Conservation (phyloP, 2,329 filamentous ascomycete genomes). For the Chaetomium olivaceum region DNA sequence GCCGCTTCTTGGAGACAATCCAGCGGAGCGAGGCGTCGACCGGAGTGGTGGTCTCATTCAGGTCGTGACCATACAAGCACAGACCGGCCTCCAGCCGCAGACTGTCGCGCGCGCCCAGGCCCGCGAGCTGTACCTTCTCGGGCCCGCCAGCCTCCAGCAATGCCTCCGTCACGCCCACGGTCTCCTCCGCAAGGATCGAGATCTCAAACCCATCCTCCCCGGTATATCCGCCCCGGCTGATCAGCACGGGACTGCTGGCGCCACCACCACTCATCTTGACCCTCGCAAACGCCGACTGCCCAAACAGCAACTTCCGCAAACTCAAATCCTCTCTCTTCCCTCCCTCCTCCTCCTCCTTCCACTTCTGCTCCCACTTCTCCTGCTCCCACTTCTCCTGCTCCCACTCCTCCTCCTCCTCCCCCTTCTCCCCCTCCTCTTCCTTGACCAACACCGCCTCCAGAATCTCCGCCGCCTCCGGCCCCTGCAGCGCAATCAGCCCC, state of each 20-base stretch:
- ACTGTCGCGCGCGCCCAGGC: slow-evolving; percentile 87
- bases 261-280: slow-evolving; percentile 60
- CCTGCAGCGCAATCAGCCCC: slow-evolving; percentile 87
- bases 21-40: slow-evolving; percentile 64
- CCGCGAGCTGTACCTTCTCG: slow-evolving; percentile 71
- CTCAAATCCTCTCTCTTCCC: slow-evolving; percentile 52
- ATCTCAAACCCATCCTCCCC: slow-evolving; percentile 99
- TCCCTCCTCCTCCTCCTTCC: too few relatives aligned
- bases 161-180: slow-evolving; percentile 65
- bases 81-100: slow-evolving; percentile 94
- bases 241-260: slow-evolving; percentile 56
- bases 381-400: too few relatives aligned
- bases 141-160: slow-evolving; percentile 66
- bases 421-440: slow-evolving; percentile 47
- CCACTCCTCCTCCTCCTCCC: too few relatives aligned
- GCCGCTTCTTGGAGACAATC: slow-evolving; percentile 81
- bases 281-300: slow-evolving; percentile 66
- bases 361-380: too few relatives aligned
- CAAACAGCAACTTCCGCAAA: slow-evolving; percentile 77
- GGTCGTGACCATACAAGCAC: slow-evolving; percentile 99
- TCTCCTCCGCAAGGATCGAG: slow-evolving; percentile 70
- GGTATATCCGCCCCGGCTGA: slow-evolving; percentile 91
- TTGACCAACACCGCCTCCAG: slow-evolving; percentile 62
- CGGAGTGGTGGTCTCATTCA: slow-evolving; percentile 72
- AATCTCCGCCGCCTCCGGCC: slow-evolving; percentile 71